These are phyloP conservation scores for Aspergillus nanangensis DNA, from an alignment of 495 filamentous ascomycete genomes.

Conservation along the genomic window DNA sequence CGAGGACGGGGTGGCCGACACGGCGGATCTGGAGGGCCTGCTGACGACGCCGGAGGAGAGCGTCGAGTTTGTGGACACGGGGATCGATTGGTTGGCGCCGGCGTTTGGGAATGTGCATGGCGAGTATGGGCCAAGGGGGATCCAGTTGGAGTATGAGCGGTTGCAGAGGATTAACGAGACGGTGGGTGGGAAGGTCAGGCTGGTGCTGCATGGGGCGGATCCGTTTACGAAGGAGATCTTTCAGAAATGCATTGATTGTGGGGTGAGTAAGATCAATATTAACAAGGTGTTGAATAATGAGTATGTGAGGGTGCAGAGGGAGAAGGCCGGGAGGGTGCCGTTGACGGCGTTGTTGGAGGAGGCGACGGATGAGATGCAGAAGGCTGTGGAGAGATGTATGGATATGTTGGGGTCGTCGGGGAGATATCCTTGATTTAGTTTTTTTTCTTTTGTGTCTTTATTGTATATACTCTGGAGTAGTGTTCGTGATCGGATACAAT, in stretches of 20 bases:
- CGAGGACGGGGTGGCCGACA: slow-evolving; percentile 78
- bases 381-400: slow-evolving; percentile 70
- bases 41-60: slow-evolving; percentile 78
- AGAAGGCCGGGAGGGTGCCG: slow-evolving; percentile 60
- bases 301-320: slow-evolving; percentile 60
- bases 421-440: slow-evolving; percentile 36
- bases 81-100: slow-evolving; percentile 79
- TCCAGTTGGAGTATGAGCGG: slow-evolving; percentile 69
- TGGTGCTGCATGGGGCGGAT: slow-evolving; percentile 78
- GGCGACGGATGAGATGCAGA: slow-evolving; percentile 68
- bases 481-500: neutral
- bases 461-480: neutral
- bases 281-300: slow-evolving; percentile 77
- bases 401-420: slow-evolving; percentile 64
- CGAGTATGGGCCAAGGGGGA: slow-evolving; percentile 70
- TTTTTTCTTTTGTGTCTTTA: neutral
- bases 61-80: slow-evolving; percentile 69
- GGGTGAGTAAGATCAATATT: slow-evolving; percentile 76
- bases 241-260: slow-evolving; percentile 60
- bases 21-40: slow-evolving; percentile 65
- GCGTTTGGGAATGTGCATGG: slow-evolving; percentile 87
- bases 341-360: slow-evolving; percentile 70
- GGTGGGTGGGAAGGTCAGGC: slow-evolving; percentile 56
- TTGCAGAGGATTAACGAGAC: slow-evolving; percentile 57
- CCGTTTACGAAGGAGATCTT: slow-evolving; percentile 68